Evolutionary conservation across 73 alveolate species (phyloP).

Genomic region (Paramecium bursaria): DNA sequence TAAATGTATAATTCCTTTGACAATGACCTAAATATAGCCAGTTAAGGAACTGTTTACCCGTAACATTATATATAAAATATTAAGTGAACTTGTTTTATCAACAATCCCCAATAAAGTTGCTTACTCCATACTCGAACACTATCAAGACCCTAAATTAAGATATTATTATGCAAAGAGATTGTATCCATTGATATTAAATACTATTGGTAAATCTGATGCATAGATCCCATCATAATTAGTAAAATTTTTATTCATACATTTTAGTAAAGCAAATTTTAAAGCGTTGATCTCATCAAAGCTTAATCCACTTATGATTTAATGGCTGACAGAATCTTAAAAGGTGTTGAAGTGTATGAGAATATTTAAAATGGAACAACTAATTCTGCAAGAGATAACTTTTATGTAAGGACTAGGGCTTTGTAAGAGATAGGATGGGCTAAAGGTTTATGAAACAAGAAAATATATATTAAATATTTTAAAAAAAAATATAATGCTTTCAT

Average conservation of each 20-base stretch:
- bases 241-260: neutral
- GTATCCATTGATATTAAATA: constrained; percentile 17
- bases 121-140: constrained; percentile 52
- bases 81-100: constrained; percentile 44
- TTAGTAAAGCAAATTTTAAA: constrained; percentile 34
- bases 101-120: constrained; percentile 67
- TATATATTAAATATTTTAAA: too few species aligned
- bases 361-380: neutral
- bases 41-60: constrained; percentile 61
- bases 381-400: constrained; percentile 6
- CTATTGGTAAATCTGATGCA: constrained; percentile 35
- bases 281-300: constrained; percentile 40
- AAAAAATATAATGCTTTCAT: too few species aligned
- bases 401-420: constrained; percentile 32
- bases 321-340: constrained; percentile 57
- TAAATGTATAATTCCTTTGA: constrained; percentile 55
- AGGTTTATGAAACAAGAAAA: constrained; percentile 28
- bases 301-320: constrained; percentile 52
- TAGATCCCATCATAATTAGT: constrained; percentile 19
- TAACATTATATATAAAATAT: neutral
- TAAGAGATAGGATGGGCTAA: constrained; percentile 56
- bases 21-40: constrained; percentile 61
- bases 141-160: constrained; percentile 69
- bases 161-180: constrained; percentile 60
- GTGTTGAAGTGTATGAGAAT: constrained; percentile 60